A percentile compares a stretch with the other conserved stretches of the same genome.
Evolutionary conservation across 768 basidiomycete genomes (phyloP).

Genomic region (Amanita brunnescens): DNA sequence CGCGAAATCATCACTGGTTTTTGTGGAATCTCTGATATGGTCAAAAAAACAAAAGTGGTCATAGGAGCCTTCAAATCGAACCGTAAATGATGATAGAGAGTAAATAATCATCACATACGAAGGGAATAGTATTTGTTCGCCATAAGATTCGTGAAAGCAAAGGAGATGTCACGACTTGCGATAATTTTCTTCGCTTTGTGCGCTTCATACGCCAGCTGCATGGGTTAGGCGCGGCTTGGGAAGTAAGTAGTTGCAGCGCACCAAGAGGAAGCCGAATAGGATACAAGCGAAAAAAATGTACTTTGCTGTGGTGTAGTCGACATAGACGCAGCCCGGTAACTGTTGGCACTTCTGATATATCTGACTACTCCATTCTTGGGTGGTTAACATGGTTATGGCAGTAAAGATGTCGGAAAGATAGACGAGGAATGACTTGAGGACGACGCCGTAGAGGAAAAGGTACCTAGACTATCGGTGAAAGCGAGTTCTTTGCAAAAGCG

Average conservation of each 20-base stretch:
- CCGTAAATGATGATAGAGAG: constrained; percentile 4
- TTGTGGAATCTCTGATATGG: constrained; percentile 92
- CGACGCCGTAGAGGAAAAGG: constrained; percentile 84
- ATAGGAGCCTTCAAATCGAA: constrained; percentile 61
- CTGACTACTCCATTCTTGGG: constrained; percentile 82
- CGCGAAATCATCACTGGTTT: constrained; percentile 94
- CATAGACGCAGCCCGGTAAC: constrained; percentile 66
- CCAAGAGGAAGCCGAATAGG: constrained; percentile 94
- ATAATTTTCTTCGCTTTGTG: constrained; percentile 92
- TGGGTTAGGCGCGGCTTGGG: constrained; percentile 5
- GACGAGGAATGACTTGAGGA: constrained; percentile 94
- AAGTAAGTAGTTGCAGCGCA: constrained; percentile 27
- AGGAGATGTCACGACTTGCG: constrained; percentile 92
- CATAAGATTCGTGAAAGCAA: constrained; percentile 97
- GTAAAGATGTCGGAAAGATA: constrained; percentile 98
- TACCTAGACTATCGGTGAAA: constrained; percentile 46
- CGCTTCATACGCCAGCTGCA: constrained; percentile 82
- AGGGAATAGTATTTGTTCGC: constrained; percentile 95
- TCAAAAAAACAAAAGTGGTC: constrained; percentile 98
- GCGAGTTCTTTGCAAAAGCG: too few species aligned
- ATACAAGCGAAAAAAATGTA: constrained; percentile 99
- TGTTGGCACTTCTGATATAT: constrained; percentile 71
- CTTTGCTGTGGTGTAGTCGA: constrained; percentile 83
- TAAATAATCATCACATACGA: constrained; percentile 44
- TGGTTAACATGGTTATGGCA: constrained; percentile 92